These are phyloP conservation scores for Glycine latifolia DNA, from an alignment of 306 rosid genomes.

Conservation along the genomic window DNA sequence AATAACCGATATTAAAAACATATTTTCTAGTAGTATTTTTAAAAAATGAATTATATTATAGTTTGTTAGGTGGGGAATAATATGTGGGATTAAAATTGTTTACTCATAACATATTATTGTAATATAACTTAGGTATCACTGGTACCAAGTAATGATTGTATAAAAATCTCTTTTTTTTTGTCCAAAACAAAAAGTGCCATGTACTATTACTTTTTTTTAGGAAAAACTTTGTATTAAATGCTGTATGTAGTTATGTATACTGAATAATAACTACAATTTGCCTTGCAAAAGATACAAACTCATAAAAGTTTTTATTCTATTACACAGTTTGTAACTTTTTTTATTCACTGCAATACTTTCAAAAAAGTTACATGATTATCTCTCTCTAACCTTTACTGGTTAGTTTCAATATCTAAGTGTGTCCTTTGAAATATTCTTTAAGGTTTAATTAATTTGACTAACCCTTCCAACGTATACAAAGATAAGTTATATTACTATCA, in stretches of 20 bases:
- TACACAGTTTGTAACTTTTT: background rate
- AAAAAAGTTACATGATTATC: background rate
- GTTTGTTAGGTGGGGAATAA: too few relatives aligned
- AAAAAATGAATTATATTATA: too few relatives aligned
- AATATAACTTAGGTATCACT: too few relatives aligned
- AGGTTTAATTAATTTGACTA: background rate
- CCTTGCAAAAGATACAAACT: background rate
- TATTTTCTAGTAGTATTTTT: too few relatives aligned
- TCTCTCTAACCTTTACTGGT: background rate
- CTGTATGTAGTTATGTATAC: background rate
- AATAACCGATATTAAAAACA: too few relatives aligned
- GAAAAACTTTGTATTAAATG: background rate
- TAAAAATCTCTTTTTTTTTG: too few relatives aligned
- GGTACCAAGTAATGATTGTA: too few relatives aligned
- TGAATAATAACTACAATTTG: background rate
- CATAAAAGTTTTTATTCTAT: background rate
- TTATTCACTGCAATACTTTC: background rate
- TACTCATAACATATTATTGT: too few relatives aligned
- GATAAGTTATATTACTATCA: background rate
- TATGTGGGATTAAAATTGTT: too few relatives aligned
- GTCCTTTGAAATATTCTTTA: background rate
- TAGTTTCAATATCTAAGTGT: too few relatives aligned
- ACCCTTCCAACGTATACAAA: background rate
- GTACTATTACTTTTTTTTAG: background rate
- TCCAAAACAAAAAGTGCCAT: too few relatives aligned